phyloP scores from a whole-genome alignment of 306 rosid species.

The Fragaria nilgerrensis region DNA sequence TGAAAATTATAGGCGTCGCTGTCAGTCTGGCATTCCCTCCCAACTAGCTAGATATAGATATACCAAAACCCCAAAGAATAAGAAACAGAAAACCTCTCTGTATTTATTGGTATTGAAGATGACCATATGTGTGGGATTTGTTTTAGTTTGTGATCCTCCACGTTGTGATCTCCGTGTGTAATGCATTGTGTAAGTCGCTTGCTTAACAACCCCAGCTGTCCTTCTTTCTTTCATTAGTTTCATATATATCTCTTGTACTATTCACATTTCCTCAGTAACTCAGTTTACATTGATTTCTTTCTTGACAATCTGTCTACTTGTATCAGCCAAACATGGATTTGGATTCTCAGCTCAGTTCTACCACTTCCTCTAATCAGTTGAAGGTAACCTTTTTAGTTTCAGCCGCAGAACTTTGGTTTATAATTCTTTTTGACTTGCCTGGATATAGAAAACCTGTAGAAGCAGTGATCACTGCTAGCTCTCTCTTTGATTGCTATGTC shows the following conservation, averaged over 20 bases:
- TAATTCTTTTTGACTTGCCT: not conserved
- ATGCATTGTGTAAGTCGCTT: slow-evolving; percentile 37
- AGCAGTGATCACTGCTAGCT: not conserved
- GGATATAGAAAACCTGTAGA: not conserved
- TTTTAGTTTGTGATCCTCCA: not conserved
- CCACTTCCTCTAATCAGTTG: slow-evolving; percentile 26
- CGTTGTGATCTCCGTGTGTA: slow-evolving; percentile 35
- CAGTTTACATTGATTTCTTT: not conserved
- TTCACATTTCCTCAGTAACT: not conserved
- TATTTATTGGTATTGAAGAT: slow-evolving; percentile 11
- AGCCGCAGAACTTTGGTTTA: not conserved
- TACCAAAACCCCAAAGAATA: not conserved
- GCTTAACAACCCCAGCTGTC: slow-evolving; percentile 1
- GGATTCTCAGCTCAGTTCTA: slow-evolving; percentile 35
- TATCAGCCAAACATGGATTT: slow-evolving; percentile 38
- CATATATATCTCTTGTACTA: not conserved
- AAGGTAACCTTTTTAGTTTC: slow-evolving; percentile 21
- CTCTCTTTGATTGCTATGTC: not conserved
- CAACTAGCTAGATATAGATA: not conserved
- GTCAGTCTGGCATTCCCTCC: slow-evolving; percentile 38
- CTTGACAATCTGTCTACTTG: slow-evolving; percentile 3
- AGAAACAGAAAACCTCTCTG: not conserved
- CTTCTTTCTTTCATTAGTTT: not conserved
- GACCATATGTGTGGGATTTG: slow-evolving; percentile 20
- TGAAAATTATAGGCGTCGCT: slow-evolving; percentile 23